phyloP scores from a whole-genome alignment of 192 early-diverging fungal species.

The Ambispora gerdemannii region DNA sequence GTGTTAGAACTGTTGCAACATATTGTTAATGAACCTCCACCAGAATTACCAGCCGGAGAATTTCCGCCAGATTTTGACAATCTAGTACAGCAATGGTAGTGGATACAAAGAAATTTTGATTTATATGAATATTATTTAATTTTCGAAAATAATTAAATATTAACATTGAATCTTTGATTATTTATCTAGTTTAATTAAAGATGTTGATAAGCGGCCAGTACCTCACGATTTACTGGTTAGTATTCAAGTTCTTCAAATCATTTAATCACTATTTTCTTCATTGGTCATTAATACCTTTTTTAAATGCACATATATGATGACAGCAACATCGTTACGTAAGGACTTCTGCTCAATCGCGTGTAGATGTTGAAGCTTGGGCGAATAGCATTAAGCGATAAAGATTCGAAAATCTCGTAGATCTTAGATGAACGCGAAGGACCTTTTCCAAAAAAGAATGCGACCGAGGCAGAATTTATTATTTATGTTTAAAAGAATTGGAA shows the following conservation, averaged over 20 bases:
- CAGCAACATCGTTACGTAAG: constrained; percentile 54
- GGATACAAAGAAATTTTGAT: constrained; percentile 2
- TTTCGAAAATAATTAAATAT: too few relatives aligned
- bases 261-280: constrained; percentile 2
- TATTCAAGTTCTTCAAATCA: not conserved
- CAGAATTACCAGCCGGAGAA: constrained; percentile 68
- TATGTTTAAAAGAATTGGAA: too few relatives aligned
- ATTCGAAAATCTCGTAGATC: too few relatives aligned
- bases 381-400: constrained; percentile 22
- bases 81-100: constrained; percentile 71
- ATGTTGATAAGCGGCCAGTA: constrained; percentile 56
- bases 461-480: too few relatives aligned
- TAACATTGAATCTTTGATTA: not conserved
- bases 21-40: constrained; percentile 85
- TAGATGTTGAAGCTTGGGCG: constrained; percentile 32
- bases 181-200: constrained; percentile 50
- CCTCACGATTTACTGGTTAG: constrained; percentile 64
- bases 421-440: too few relatives aligned
- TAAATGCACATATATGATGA: too few relatives aligned
- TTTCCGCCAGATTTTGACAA: constrained; percentile 76
- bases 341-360: not conserved
- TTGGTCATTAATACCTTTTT: too few relatives aligned
- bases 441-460: too few relatives aligned
- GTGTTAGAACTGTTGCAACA: constrained; percentile 93
- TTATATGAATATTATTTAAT: too few relatives aligned